phyloP scores from a whole-genome alignment of 139 green algal species.

The Chlorella vulgaris region DNA sequence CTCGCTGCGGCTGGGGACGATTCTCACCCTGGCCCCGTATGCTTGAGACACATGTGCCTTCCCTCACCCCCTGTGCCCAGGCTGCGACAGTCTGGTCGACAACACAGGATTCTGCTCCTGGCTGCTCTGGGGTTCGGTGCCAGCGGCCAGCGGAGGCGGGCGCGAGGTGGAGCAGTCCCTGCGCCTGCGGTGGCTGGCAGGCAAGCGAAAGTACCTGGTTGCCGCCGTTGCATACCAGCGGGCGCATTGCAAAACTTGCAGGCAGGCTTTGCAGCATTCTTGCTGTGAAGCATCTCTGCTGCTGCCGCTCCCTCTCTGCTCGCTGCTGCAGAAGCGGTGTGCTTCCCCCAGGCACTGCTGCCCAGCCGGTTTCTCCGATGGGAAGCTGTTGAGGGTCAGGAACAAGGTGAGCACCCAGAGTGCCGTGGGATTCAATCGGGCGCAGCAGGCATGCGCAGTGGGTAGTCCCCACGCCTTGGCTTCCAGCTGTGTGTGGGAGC shows the following conservation, averaged over 20 bases:
- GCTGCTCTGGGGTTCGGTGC: slow-evolving; percentile 12
- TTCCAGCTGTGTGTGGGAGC: neutral
- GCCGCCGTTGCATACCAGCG: neutral
- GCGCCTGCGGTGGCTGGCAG: slow-evolving; percentile 27
- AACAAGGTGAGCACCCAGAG: neutral
- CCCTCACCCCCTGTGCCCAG: too few species aligned
- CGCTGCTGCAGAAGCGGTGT: slow-evolving; percentile 3
- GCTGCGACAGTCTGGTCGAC: slow-evolving; percentile 7
- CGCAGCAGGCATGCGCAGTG: neutral
- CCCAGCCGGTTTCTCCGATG: slow-evolving; percentile 11
- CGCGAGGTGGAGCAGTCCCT: slow-evolving; percentile 18
- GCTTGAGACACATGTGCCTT: too few species aligned
- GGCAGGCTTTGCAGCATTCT: too few species aligned
- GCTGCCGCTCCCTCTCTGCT: neutral
- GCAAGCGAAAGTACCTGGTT: too few species aligned
- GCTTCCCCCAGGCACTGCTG: slow-evolving; percentile 16
- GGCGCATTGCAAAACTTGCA: too few species aligned
- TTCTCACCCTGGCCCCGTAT: too few species aligned
- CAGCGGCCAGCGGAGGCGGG: neutral
- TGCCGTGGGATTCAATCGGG: neutral
- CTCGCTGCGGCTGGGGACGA: too few species aligned
- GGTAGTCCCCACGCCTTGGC: too few species aligned
- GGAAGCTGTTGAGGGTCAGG: neutral
- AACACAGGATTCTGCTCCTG: neutral
- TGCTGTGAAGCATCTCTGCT: too few species aligned